A percentile compares a stretch with the other conserved stretches of the same genome.
phyloP scores from a whole-genome alignment of 2,329 filamentous ascomycete genomes.

The Claviceps sp. region DNA sequence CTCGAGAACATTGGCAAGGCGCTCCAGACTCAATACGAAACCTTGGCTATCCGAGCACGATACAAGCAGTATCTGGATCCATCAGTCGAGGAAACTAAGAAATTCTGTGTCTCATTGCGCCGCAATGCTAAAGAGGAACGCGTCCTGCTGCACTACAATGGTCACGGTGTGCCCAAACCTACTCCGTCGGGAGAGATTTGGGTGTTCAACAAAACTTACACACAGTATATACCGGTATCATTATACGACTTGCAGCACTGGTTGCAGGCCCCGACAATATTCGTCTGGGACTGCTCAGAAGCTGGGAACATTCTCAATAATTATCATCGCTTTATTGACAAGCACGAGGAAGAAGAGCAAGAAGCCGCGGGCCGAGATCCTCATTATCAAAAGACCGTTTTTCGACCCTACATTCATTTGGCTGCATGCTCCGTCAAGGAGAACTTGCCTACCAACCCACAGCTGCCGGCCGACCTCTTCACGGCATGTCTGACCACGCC shows the following conservation, averaged over 20 bases:
- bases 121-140: conserved; percentile 92
- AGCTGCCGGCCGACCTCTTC: conserved; percentile 87
- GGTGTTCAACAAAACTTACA: conserved; percentile 99
- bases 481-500: conserved; percentile 92
- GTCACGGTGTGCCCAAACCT: conserved; percentile 90
- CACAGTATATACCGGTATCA: conserved; percentile 94
- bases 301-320: conserved; percentile 91
- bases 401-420: conserved; percentile 65
- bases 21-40: conserved; percentile 93
- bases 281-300: conserved; percentile 96
- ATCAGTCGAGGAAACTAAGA: conserved; percentile 93
- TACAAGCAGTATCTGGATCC: conserved; percentile 97
- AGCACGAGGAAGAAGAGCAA: conserved; percentile 80
- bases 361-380: conserved; percentile 66
- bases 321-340: conserved; percentile 87
- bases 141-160: conserved; percentile 97
- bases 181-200: conserved; percentile 94
- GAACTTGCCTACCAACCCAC: conserved; percentile 86
- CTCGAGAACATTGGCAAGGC: conserved; percentile 92
- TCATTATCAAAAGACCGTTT: conserved; percentile 66
- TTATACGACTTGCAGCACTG: conserved; percentile 90
- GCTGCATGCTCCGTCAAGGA: conserved; percentile 86
- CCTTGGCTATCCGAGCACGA: conserved; percentile 82
- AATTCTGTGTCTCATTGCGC: conserved; percentile 81
- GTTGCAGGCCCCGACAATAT: conserved; percentile 90